phyloP scores from a whole-genome alignment of 257 asterid species.

The Lithospermum erythrorhizon region DNA sequence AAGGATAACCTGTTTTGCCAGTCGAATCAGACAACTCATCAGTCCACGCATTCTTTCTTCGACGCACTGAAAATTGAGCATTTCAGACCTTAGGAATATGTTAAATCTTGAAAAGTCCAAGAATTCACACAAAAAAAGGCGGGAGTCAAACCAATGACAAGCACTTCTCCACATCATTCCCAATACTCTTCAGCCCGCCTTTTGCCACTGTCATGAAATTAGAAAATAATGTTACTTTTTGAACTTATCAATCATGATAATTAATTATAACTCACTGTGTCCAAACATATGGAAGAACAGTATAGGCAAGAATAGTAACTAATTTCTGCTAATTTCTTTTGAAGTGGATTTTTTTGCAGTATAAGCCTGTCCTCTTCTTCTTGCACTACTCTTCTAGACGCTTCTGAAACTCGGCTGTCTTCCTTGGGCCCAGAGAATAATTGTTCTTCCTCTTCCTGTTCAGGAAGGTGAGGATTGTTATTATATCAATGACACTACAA shows the following conservation, averaged over 20 bases:
- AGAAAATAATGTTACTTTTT: slow-evolving; percentile 1
- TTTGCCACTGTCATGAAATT: slow-evolving; percentile 60
- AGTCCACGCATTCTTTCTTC: slow-evolving; percentile 94
- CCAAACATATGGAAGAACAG: slow-evolving; percentile 8
- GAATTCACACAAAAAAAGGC: slow-evolving; percentile 12
- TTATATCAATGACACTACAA: background rate
- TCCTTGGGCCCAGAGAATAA: slow-evolving; percentile 83
- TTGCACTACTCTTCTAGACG: slow-evolving; percentile 84
- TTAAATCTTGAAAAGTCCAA: background rate
- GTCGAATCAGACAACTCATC: slow-evolving; percentile 55
- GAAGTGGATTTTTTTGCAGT: slow-evolving; percentile 76
- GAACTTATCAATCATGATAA: background rate
- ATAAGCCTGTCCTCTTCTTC: slow-evolving; percentile 93
- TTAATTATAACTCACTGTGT: slow-evolving; percentile 1
- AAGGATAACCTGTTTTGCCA: slow-evolving; percentile 62
- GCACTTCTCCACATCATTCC: slow-evolving; percentile 68
- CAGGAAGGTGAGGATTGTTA: slow-evolving; percentile 3
- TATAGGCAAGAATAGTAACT: slow-evolving; percentile 28
- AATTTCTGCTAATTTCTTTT: slow-evolving; percentile 65
- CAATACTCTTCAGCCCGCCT: slow-evolving; percentile 65
- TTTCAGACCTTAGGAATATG: slow-evolving; percentile 13
- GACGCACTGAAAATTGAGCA: slow-evolving; percentile 48
- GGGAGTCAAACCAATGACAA: slow-evolving; percentile 63
- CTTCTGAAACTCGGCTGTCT: slow-evolving; percentile 82
- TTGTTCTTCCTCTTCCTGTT: slow-evolving; percentile 96